Evolutionary conservation across 768 basidiomycete species (phyloP), one percentile per base, ranked within the genome.

Genomic region (Lactifluus rugatus): DNA sequence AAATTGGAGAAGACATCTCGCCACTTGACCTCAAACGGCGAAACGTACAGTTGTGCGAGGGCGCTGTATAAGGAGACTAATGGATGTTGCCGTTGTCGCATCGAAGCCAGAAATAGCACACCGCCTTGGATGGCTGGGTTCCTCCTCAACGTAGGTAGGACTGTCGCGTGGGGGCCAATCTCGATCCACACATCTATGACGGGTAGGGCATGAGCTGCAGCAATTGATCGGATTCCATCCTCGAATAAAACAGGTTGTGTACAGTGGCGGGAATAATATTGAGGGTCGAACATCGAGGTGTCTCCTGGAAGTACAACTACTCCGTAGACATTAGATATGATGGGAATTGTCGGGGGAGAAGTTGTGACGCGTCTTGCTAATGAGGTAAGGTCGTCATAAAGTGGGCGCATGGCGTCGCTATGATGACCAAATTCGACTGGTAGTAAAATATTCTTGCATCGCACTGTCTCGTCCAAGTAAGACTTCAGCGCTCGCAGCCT

Each of bases 381-480:
- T 0, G 61, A 61, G 36, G 67, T 70, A 31, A 88, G 75, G 47
- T 78, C 78, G n/a, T 74, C 70, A 14, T 81, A 60, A 11, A 86
- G 63, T 0, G 83, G 78, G 6, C 69, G 66, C 85, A 89, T 85
- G 2, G 81, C 79, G n/a, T 71, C 56, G 45, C 81, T 84, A 69
- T 89, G 87, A 64, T 80, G 85, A 2, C 79, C 87, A 58, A 80
- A 84, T 1, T 81, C 80, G 9, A 84, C 79, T 5, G 72, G 61
- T 2, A 89, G 72, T 44, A 76, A 64, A 16, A 73, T 67, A 41
- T 67, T 74, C 64, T 76, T 78, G 66, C 73, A 76, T 9, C 63
- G 58, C 0, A 70, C 64, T 26, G 68, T 54, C 9, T 52, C 44
- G 58, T 78, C 73, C 31, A 84, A 67, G 58, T 75, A 65, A 0